Conservation (phyloP, 2,329 filamentous ascomycete genomes). For the Decorospora gaudefroyi region DNA sequence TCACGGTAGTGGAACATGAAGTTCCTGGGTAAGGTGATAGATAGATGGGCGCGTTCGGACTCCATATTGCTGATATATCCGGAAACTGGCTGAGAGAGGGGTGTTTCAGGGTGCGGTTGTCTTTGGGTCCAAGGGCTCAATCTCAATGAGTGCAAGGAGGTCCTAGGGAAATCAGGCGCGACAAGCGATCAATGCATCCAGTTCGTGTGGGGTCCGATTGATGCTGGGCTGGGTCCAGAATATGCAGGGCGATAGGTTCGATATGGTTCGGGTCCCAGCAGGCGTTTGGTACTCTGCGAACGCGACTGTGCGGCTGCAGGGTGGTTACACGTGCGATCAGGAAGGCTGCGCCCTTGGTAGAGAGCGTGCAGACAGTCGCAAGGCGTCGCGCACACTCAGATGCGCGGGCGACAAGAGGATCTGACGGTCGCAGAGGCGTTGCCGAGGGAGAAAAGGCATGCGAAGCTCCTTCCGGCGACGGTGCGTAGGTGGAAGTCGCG, state of each 20-base stretch:
- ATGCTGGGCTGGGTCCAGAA: slow-evolving; percentile 14
- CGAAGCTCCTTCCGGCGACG: slow-evolving; percentile 20
- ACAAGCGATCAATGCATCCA: slow-evolving; percentile 21
- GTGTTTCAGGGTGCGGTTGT: slow-evolving; percentile 12
- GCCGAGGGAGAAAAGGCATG: slow-evolving; percentile 29
- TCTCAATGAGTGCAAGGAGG: slow-evolving; percentile 37
- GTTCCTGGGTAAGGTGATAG: slow-evolving; percentile 56
- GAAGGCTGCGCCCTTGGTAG: slow-evolving; percentile 28
- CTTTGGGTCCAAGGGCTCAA: slow-evolving; percentile 21
- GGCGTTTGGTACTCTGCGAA: slow-evolving; percentile 42
- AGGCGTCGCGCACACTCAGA: slow-evolving; percentile 27
- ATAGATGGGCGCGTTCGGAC: slow-evolving; percentile 52
- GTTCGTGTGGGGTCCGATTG: slow-evolving; percentile 18
- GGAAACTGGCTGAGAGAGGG: slow-evolving; percentile 4
- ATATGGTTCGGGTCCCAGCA: slow-evolving; percentile 32
- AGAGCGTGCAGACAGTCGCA: slow-evolving; percentile 21
- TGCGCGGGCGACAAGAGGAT: slow-evolving; percentile 15
- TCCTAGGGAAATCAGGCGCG: slow-evolving; percentile 15
- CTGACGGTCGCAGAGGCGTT: slow-evolving; percentile 19
- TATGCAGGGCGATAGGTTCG: slow-evolving; percentile 36
- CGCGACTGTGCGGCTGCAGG: slow-evolving; percentile 43
- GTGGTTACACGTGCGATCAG: slow-evolving; percentile 40
- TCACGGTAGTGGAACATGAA: slow-evolving; percentile 57
- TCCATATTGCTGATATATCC: slow-evolving; percentile 42
- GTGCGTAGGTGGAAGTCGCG: slow-evolving; percentile 30